These are phyloP conservation scores for Warburgia ugandensis DNA, from an alignment of 164 flowering plant genomes.

Conservation along the genomic window DNA sequence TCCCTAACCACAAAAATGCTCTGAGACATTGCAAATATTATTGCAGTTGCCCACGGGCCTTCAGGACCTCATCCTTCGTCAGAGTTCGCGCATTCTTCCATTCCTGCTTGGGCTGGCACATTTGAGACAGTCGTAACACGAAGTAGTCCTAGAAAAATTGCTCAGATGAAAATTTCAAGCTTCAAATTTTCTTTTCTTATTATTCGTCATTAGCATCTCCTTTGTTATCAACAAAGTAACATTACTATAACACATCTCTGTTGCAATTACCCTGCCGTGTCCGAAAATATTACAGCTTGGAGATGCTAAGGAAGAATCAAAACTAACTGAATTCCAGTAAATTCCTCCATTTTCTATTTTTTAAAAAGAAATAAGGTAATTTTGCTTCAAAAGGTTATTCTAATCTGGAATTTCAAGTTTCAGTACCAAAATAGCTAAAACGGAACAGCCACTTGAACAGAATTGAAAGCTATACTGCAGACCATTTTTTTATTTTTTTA, in stretches of 20 bases:
- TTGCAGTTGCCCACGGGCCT: conserved; percentile 70
- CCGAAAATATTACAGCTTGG: conserved; percentile 34
- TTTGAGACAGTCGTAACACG: conserved; percentile 52
- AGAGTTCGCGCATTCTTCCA: conserved; percentile 81
- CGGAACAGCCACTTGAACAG: no score
- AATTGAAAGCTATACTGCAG: no score
- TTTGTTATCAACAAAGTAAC: not conserved
- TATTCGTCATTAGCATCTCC: not conserved
- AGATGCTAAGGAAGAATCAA: conserved; percentile 34
- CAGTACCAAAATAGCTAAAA: no score
- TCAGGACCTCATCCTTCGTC: conserved; percentile 68
- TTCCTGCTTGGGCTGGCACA: conserved; percentile 92
- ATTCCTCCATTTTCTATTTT: no score
- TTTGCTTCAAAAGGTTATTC: no score
- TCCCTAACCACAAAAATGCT: not conserved
- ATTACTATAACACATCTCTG: not conserved
- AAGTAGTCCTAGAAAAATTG: conserved; percentile 64
- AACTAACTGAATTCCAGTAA: conserved; percentile 68
- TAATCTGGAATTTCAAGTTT: no score
- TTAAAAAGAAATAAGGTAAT: no score
- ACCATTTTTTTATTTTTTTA: no score
- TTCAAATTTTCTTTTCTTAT: not conserved
- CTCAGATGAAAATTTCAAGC: conserved; percentile 40
- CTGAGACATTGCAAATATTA: not conserved
- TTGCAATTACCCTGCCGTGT: conserved; percentile 44